Evolutionary conservation across 331 rosid genomes (phyloP).

Genomic region (Malus hybrid): DNA sequence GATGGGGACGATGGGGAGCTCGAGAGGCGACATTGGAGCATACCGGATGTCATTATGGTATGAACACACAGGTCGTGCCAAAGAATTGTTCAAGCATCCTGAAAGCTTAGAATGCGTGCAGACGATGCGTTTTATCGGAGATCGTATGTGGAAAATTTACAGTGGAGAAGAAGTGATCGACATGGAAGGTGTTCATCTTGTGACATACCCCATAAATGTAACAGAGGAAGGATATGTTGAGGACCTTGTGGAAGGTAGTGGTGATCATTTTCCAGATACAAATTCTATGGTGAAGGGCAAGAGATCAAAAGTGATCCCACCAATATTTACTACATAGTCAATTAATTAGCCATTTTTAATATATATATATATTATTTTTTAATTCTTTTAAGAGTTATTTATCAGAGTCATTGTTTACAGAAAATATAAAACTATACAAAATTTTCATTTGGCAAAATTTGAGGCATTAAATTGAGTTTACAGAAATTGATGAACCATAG

Average conservation of each 20-base stretch:
- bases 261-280: conserved; percentile 66
- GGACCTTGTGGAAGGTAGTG: conserved; percentile 25
- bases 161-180: conserved; percentile 45
- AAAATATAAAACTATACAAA: too few relatives aligned
- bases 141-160: conserved; percentile 57
- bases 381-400: too few relatives aligned
- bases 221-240: conserved; percentile 47
- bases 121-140: conserved; percentile 42
- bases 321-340: conserved; percentile 56
- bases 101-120: conserved; percentile 53
- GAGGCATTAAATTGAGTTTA: too few relatives aligned
- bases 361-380: too few relatives aligned
- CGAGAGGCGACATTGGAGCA: conserved; percentile 43
- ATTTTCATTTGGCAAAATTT: too few relatives aligned
- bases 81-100: conserved; percentile 45
- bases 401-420: too few relatives aligned
- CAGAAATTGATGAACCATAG: too few relatives aligned
- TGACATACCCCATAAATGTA: conserved; percentile 54
- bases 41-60: conserved; percentile 69
- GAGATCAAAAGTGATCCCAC: conserved; percentile 46
- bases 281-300: conserved; percentile 43
- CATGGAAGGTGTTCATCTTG: conserved; percentile 73
- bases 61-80: conserved; percentile 48
- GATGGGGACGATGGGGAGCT: not conserved
- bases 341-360: not conserved